phyloP scores from a whole-genome alignment of 108 stramenopile genomes.

The Asterionellopsis glacialis region DNA sequence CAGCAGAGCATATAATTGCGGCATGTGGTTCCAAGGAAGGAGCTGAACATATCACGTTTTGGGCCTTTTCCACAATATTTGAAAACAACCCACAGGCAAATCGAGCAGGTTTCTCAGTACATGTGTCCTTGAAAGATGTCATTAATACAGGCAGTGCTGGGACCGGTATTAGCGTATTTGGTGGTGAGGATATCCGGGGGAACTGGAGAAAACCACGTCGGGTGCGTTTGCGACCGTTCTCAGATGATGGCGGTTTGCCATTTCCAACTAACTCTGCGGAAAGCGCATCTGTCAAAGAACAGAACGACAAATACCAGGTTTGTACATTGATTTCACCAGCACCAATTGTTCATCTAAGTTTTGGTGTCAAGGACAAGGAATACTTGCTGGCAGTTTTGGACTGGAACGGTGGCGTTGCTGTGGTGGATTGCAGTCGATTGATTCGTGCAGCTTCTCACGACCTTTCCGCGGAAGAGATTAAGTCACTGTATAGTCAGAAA shows the following conservation, averaged over 20 bases:
- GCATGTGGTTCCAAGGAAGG: constrained; percentile 40
- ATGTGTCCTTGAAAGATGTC: constrained; percentile 27
- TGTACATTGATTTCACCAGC: constrained; percentile 18
- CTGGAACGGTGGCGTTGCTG: constrained; percentile 64
- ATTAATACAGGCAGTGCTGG: constrained; percentile 28
- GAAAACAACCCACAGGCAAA: constrained; percentile 1
- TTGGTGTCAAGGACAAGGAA: constrained; percentile 4
- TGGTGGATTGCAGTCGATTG: constrained; percentile 49
- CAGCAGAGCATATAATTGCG: constrained; percentile 56
- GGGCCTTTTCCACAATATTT: constrained; percentile 34
- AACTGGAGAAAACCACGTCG: constrained; percentile 38
- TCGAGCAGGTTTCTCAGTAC: constrained; percentile 18
- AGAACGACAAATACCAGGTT: too few species aligned
- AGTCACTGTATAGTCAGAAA: neutral
- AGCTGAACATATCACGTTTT: constrained; percentile 36
- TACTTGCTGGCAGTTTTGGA: constrained; percentile 56
- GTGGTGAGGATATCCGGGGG: constrained; percentile 24
- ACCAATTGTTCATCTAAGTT: constrained; percentile 35
- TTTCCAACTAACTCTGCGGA: neutral
- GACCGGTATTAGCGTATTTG: constrained; percentile 48
- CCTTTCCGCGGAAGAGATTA: constrained; percentile 17
- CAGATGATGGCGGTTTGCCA: constrained; percentile 4
- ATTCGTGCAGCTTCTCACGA: constrained; percentile 30
- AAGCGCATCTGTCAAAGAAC: too few species aligned
- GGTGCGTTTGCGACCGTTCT: constrained; percentile 15